Evolutionary conservation across 139 green algal genomes (phyloP), one percentile per base, ranked within the genome.

Genomic region (Chlorella sp.): DNA sequence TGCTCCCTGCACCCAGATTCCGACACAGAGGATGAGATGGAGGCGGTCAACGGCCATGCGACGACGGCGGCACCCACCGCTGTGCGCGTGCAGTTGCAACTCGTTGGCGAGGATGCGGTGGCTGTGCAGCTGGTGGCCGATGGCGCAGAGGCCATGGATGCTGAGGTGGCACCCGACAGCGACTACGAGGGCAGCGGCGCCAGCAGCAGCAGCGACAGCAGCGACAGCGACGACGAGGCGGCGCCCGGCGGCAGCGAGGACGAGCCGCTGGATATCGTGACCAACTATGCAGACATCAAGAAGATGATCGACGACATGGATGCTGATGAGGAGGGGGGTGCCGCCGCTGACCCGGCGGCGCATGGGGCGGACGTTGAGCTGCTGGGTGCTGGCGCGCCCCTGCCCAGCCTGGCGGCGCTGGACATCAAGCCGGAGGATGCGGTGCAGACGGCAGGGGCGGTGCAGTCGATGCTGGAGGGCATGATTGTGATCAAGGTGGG

Each of bases 401-500:
- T 90, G 76, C 83, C 85, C 62, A 56, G 68, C 21, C 62, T 89
- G 26, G 81, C 81, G 20, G 38, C 74, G 20, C 78, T 92, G 56
- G 82, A 85, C 15, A 62, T 93, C 11, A 34, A 16, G 39, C n/a
- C 56, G 5, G 62, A 85, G 0, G 88, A 91, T 18, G 26, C 63
- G 16, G 57, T 93, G 36, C 36, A 39, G 51, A n/a, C 68, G 12
- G 89, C 87, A 32, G 90, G 90, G 30, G 51, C 1, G 26, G 82
- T 93, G 30, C 68, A 68, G 57, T 64, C 68, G 16, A 65, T 91
- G 62, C 44, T 93, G 18, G 89, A 93, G 62, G 89, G 87, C 44
- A 90, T 86, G 36, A 81, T 93, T 15, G 86, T 93, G 25, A 82
- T 93, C 15, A 81, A 91, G 88, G 88, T 87, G 57, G n/a, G 79